Base-by-base conservation (phyloP, 1,284 basidiomycete species). In the Cryptococcus amylolentus region DNA sequence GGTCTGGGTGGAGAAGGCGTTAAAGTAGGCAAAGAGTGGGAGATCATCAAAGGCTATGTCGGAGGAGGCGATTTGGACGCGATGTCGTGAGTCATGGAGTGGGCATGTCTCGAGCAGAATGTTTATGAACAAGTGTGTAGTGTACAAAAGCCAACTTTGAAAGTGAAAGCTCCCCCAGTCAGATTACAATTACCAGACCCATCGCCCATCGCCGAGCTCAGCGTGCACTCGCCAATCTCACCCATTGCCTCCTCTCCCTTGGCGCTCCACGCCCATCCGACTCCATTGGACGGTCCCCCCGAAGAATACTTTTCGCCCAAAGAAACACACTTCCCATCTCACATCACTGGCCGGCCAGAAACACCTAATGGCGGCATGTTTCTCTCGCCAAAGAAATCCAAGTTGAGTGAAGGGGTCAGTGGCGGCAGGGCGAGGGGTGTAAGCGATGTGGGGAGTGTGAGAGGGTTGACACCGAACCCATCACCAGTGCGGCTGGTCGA, bases 41-140 rank as follows among this genome's bases (percentile, higher is more conserved):
- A 65, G 16, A 52, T 54, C 26, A 58, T 70, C 51, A 73, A 72
- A 54, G 68, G 58, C 2, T 76, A 70, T 56, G 72, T 73, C 12
- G 71, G 69, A 8, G 66, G 68, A 27, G 74, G 74, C 5, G 68
- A 74, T 58, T 54, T 76, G 23, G 18, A 63, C 66, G 68, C 69
- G 48, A 56, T 67, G 54, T 28, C 39, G n/a, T 16, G 37, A 31
- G 18, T 54, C 27, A 39, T 27, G 43, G 23, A 44, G 20, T 35
- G 31, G 31, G 31, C 31, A 6, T 35, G 5, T 35, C 31, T 35
- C 10, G 31, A 53, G 26, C 16, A 27, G 14, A 13, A 49, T 20
- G 2, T 16, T 23, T 37, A 14, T 14, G 46, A 31, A 28, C 12
- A 46, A 23, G 45, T 14, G 31, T 35, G 31, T 35, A 26, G 45